Evolutionary conservation across 2,329 filamentous ascomycete species (phyloP).

Genomic region (Fusarium sp.): DNA sequence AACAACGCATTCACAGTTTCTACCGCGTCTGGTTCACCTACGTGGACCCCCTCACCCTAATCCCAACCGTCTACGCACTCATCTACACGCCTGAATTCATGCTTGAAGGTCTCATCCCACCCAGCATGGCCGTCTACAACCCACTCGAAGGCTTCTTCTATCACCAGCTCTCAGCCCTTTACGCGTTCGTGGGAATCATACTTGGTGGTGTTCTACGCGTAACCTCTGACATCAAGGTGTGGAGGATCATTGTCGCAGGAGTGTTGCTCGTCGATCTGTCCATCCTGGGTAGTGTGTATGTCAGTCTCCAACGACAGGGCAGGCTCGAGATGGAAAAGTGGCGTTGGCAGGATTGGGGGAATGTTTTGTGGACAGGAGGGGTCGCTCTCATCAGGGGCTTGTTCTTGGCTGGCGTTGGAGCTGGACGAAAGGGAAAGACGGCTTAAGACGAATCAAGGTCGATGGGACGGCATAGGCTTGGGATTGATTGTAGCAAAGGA

Average conservation of each 20-base stretch:
- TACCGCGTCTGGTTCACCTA: constrained; percentile 40
- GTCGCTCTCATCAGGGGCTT: constrained; percentile 23
- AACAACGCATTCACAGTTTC: constrained; percentile 10
- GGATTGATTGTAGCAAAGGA: neutral
- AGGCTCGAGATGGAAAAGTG: constrained; percentile 6
- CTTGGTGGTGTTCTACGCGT: constrained; percentile 16
- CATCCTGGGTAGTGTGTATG: constrained; percentile 25
- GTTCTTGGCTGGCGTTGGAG: constrained; percentile 34
- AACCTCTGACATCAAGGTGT: constrained; percentile 33
- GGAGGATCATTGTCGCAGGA: constrained; percentile 25
- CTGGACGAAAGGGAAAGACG: constrained; percentile 9
- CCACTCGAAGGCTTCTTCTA: constrained; percentile 37
- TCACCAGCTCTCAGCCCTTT: constrained; percentile 35
- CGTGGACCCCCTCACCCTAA: constrained; percentile 27
- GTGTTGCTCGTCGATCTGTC: constrained; percentile 35
- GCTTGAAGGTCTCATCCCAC: constrained; percentile 30
- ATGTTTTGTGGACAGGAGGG: constrained; percentile 21
- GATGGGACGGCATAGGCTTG: neutral
- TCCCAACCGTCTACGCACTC: constrained; percentile 24
- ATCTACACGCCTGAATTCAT: constrained; percentile 30
- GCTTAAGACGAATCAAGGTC: neutral
- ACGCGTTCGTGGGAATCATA: constrained; percentile 27
- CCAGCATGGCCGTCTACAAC: constrained; percentile 20
- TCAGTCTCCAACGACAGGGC: constrained; percentile 31
- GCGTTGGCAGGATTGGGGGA: constrained; percentile 35